Evolutionary conservation across 2,329 filamentous ascomycete species (phyloP).

Genomic region (Calycina marina): DNA sequence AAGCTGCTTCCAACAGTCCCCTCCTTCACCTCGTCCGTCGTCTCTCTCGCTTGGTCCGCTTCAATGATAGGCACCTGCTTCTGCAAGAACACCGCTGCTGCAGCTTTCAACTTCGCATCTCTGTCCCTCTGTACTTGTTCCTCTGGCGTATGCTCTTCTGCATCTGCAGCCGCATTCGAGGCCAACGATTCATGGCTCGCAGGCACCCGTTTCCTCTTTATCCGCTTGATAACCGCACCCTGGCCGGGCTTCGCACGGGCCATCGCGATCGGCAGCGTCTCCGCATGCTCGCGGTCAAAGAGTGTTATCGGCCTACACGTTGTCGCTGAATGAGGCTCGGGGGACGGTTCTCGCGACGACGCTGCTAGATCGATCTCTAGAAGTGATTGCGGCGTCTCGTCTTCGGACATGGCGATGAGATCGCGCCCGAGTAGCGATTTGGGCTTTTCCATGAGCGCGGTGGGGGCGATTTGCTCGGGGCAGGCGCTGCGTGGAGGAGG

Average conservation of each 20-base stretch:
- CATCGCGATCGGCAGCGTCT: not conserved
- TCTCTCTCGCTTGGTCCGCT: not conserved
- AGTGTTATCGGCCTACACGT: not conserved
- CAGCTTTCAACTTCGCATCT: not conserved
- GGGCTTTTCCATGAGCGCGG: too few species aligned
- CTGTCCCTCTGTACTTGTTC: too few species aligned
- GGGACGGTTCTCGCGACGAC: too few species aligned
- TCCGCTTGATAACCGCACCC: too few species aligned
- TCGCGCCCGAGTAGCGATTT: too few species aligned
- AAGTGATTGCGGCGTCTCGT: too few species aligned
- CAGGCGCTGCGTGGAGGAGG: too few species aligned
- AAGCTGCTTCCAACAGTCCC: not conserved
- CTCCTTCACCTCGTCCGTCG: not conserved
- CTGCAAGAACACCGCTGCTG: not conserved
- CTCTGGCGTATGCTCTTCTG: too few species aligned
- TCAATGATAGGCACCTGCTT: not conserved
- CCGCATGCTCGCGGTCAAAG: not conserved
- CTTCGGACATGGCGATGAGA: too few species aligned
- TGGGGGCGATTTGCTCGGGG: too few species aligned
- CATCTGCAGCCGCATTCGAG: not conserved
- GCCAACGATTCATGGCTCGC: not conserved
- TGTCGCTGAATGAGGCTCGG: too few species aligned
- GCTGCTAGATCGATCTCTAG: too few species aligned
- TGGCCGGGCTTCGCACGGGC: not conserved
- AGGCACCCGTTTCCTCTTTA: not conserved